phyloP scores from a whole-genome alignment of 2,329 filamentous ascomycete species.

The Botrytis porri region DNA sequence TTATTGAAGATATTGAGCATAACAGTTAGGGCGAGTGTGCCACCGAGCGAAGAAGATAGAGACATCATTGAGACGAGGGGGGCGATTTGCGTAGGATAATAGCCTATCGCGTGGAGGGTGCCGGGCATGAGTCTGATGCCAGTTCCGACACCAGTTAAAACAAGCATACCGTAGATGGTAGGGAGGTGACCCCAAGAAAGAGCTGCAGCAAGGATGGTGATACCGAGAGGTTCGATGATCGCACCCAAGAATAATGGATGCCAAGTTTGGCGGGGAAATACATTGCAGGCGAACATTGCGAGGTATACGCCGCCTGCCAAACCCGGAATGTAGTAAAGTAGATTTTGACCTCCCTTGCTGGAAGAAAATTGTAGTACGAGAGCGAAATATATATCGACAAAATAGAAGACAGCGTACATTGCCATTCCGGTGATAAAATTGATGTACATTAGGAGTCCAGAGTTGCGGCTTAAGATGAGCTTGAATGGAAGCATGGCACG shows the following conservation, averaged over 20 bases:
- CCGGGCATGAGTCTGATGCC: slow-evolving; percentile 63
- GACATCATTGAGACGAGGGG: slow-evolving; percentile 58
- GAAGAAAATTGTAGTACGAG: slow-evolving; percentile 53
- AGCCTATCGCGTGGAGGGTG: slow-evolving; percentile 58
- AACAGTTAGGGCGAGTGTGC: slow-evolving; percentile 62
- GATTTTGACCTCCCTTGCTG: slow-evolving; percentile 52
- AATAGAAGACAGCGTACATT: slow-evolving; percentile 60
- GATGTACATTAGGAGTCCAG: slow-evolving; percentile 58
- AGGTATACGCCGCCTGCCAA: slow-evolving; percentile 57
- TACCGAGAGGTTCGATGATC: slow-evolving; percentile 55
- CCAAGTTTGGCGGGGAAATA: slow-evolving; percentile 60
- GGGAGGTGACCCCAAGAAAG: slow-evolving; percentile 48
- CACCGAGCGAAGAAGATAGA: slow-evolving; percentile 60
- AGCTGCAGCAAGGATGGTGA: slow-evolving; percentile 57
- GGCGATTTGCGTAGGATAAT: slow-evolving; percentile 57
- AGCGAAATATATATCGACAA: slow-evolving; percentile 66
- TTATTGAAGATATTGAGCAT: slow-evolving; percentile 71
- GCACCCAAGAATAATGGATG: slow-evolving; percentile 55
- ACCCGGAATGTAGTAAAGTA: slow-evolving; percentile 64
- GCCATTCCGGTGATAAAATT: slow-evolving; percentile 55
- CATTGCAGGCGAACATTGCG: slow-evolving; percentile 58
- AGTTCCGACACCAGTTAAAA: slow-evolving; percentile 58
- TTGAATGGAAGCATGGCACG: slow-evolving; percentile 62
- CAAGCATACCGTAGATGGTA: slow-evolving; percentile 64
- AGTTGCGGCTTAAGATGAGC: slow-evolving; percentile 56